Base-by-base conservation (phyloP, 176 grass and related monocot species). In the Themeda triandra region DNA sequence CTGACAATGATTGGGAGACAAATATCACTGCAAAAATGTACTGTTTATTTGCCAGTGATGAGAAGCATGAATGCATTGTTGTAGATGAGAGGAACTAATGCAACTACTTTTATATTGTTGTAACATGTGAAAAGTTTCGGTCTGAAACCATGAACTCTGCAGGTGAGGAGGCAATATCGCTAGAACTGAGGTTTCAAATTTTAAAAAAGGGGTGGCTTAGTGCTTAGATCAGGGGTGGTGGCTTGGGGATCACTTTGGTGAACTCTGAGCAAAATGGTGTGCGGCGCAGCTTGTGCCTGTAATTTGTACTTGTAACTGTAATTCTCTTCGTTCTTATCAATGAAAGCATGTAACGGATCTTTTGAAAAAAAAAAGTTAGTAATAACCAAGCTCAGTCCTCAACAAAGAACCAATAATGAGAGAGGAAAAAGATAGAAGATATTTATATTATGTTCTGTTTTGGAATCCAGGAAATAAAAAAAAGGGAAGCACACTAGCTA, bases 1-100 rank as follows among this genome's bases (percentile, higher is more conserved):
- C 78, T 41, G 39, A 53, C 66, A 90, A 86, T 90, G 79, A 90
- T 78, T 84, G 76, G 75, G 58, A 80, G 37, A 74, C 4, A 21
- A 13, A 59, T 31, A 78, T 78, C 25, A 59, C 72, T 77, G 65
- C 29, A 6, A n/a, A 66, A 70, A 60, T 76, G 19, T 46, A 69
- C 45, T 69, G 6, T 2, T 33, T 27, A 13, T 62, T 62, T 23
- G 23, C 40, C 46, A 45, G 28, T 84, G 58, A 37, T 53, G 51
- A 66, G 33, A 56, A 21, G 24, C n/a, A 44, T 66, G 41, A 18
- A 74, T 60, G 42, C 79, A 77, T 46, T 11, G 12, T 18, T 70
- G 19, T 32, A 35, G 15, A 86, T 40, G 53, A 24, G 29, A n/a
- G 37, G n/a, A 13, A 18, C 41, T 30, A 42, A 63, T 39, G 73